Percentiles rank a stretch among this genome's conserved stretches.
phyloP scores from a whole-genome alignment of 805 yeast species.

The Metschnikowia henanensis region DNA sequence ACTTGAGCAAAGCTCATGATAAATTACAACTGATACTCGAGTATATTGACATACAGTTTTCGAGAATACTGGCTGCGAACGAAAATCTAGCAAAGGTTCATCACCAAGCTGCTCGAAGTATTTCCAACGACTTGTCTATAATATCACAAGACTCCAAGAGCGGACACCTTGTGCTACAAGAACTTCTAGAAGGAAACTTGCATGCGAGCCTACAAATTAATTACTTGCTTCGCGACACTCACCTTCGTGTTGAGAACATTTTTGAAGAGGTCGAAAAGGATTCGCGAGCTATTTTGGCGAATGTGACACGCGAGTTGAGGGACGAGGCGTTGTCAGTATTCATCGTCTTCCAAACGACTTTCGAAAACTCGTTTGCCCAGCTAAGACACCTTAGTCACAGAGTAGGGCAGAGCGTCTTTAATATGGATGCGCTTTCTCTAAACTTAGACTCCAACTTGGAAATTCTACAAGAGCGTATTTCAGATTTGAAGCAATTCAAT shows the following conservation, averaged over 20 bases:
- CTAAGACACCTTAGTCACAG: conserved; percentile 3
- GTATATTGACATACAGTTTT: conserved; percentile 2
- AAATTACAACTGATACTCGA: conserved; percentile 4
- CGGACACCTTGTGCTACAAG: conserved; percentile 4
- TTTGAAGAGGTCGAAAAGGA: conserved; percentile 3
- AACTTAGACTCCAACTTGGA: conserved; percentile 6
- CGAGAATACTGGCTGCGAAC: conserved; percentile 1
- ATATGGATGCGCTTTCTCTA: conserved; percentile 8
- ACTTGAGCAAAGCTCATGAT: conserved; percentile 1
- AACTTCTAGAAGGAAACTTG: conserved; percentile 5
- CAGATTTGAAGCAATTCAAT: conserved; percentile 1
- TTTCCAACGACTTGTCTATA: conserved; percentile 3
- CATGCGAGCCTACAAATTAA: conserved; percentile 3
- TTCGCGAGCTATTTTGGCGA: conserved; percentile 5
- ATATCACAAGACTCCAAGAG: neutral
- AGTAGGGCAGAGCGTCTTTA: conserved; percentile 6
- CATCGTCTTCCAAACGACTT: conserved; percentile 5
- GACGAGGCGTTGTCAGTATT: conserved; percentile 10
- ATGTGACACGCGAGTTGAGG: conserved; percentile 5
- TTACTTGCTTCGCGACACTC: conserved; percentile 4
- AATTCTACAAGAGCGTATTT: conserved; percentile 4
- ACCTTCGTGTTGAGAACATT: conserved; percentile 2
- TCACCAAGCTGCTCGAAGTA: neutral
- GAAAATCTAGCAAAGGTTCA: conserved; percentile 4
- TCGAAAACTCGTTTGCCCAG: conserved; percentile 3